Conservation (phyloP, 306 rosid genomes). For the Pterocarpus macrocarpus region DNA sequence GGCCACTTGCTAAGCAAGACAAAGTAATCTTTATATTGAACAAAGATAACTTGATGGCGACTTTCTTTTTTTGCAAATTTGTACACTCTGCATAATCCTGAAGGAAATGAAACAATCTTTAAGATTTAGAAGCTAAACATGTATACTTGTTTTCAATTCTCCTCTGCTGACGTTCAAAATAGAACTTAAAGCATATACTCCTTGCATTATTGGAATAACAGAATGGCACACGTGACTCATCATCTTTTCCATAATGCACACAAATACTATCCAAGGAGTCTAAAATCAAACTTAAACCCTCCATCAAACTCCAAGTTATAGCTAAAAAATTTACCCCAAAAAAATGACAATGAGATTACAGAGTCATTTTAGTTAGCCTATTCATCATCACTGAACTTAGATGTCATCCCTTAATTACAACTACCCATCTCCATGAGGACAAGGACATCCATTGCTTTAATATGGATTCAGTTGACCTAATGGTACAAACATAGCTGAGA, state of each 20-base stretch:
- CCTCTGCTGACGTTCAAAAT: conserved; percentile 7
- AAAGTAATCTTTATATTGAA: neutral
- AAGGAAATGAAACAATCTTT: neutral
- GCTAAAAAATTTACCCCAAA: neutral
- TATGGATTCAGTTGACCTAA: neutral
- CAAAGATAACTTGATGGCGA: neutral
- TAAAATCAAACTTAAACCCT: neutral
- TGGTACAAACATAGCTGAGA: neutral
- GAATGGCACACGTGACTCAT: neutral
- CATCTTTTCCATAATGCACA: neutral
- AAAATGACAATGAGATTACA: neutral
- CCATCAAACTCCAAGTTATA: neutral
- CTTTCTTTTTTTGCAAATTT: neutral
- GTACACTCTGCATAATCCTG: neutral
- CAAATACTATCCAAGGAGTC: neutral
- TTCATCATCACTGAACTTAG: neutral
- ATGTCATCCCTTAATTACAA: neutral
- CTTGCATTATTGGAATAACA: conserved; percentile 21
- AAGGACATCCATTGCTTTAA: neutral
- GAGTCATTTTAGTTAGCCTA: neutral
- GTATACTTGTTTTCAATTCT: neutral
- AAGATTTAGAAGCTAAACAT: neutral
- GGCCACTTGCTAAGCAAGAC: conserved; percentile 6
- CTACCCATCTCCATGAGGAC: neutral
- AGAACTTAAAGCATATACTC: neutral